These are phyloP conservation scores for Xylaria sp. DNA, from an alignment of 2,329 filamentous ascomycete species.

Conservation along the genomic window DNA sequence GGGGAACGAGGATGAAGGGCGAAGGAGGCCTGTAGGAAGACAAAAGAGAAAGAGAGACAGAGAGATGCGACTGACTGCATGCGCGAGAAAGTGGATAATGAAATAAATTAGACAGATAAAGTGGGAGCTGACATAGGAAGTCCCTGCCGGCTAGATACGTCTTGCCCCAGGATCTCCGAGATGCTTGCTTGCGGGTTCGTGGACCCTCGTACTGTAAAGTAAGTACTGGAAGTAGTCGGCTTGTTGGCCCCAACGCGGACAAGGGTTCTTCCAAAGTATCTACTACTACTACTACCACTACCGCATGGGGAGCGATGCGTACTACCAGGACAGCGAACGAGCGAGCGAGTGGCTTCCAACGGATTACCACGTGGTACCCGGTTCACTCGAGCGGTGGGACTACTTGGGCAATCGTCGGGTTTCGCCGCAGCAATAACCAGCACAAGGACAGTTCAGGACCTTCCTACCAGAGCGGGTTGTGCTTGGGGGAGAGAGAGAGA, in stretches of 20 bases:
- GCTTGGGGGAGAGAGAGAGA: slow-evolving; percentile 20
- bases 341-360: slow-evolving; percentile 3
- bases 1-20: slow-evolving; percentile 9
- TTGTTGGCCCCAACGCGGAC: too few relatives aligned
- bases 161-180: background rate
- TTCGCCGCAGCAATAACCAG: slow-evolving; percentile 24
- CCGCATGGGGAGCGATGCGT: background rate
- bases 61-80: too few relatives aligned
- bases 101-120: slow-evolving; percentile 1
- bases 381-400: slow-evolving; percentile 16
- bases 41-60: too few relatives aligned
- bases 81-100: slow-evolving; percentile 16
- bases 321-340: slow-evolving; percentile 1
- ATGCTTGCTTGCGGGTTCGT: too few relatives aligned
- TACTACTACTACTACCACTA: too few relatives aligned
- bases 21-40: too few relatives aligned
- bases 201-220: too few relatives aligned
- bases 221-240: too few relatives aligned
- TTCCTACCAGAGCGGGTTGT: slow-evolving; percentile 8
- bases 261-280: slow-evolving; percentile 3
- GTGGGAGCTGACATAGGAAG: slow-evolving; percentile 12
- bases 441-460: too few relatives aligned
- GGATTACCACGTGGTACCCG: slow-evolving; percentile 17
- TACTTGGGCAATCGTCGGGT: slow-evolving; percentile 21
- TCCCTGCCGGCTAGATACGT: slow-evolving; percentile 1